phyloP scores from a whole-genome alignment of 345 rosid species.

The Gossypium bickii region DNA sequence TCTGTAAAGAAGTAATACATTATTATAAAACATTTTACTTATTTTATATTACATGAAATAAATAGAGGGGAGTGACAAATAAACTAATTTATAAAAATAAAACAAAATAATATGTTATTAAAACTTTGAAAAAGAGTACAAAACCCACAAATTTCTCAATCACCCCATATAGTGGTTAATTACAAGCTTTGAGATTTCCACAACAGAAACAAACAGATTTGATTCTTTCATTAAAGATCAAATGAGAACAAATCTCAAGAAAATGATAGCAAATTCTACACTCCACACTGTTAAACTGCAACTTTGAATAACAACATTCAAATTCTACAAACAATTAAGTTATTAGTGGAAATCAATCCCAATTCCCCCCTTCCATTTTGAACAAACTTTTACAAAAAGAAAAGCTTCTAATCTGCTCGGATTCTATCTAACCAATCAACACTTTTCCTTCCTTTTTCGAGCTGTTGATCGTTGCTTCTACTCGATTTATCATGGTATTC shows the following conservation, averaged over 20 bases:
- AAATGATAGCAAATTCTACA: not conserved
- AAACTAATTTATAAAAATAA: too few species aligned
- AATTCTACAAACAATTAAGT: conserved; percentile 1
- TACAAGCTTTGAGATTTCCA: not conserved
- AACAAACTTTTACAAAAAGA: not conserved
- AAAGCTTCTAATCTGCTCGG: conserved; percentile 14
- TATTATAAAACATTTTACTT: too few species aligned
- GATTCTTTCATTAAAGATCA: not conserved
- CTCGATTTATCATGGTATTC: conserved; percentile 76
- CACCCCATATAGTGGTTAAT: not conserved
- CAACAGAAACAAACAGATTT: not conserved
- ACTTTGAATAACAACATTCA: not conserved
- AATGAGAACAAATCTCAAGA: not conserved
- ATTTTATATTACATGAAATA: too few species aligned
- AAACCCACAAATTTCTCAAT: too few species aligned
- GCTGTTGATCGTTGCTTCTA: conserved; percentile 47
- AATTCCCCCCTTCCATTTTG: not conserved
- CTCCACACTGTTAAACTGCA: not conserved
- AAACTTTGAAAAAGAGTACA: too few species aligned
- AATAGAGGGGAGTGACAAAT: too few species aligned
- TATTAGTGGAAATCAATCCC: not conserved
- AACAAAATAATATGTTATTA: too few species aligned
- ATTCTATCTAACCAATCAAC: conserved; percentile 68
- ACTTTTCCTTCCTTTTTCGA: conserved; percentile 76
- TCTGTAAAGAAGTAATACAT: too few species aligned